Evolutionary conservation across 306 rosid genomes (phyloP), one percentile per base, ranked within the genome.

Genomic region (Mimosa pudica): DNA sequence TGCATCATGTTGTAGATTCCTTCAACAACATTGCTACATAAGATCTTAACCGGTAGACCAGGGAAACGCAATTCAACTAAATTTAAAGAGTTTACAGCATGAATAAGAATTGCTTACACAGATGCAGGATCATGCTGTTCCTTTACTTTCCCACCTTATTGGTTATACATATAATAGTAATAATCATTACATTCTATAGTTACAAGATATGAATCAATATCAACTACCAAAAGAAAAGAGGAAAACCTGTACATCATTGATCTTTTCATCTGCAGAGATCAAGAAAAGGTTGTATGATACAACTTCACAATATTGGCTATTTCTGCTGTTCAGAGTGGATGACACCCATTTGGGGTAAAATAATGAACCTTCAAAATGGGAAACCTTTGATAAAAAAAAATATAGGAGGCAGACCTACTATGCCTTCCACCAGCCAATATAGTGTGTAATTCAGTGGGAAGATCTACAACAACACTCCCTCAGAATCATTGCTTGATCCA

Each of bases 401-500:
- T 12, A 64, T 36, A 20, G n/a, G 42, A 57, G 66, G 77, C 78
- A 81, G 76, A 79, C 64, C 80, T 64, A 18, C 41, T 75, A 74
- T 55, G 55, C 76, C 79, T 81, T 71, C 82, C 66, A 69, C 67
- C 80, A 44, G 44, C 62, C 63, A 54, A 14, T 16, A 74, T 60
- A 33, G 13, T 13, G 1, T 20, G 2, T 82, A 45, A 69, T n/a
- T 70, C 84, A 41, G 67, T 12, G 71, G 57, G 77, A 45, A 73
- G 79, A 77, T 10, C 32, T 18, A 81, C 76, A 67, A 73, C 75
- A 71, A 71, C 60, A 36, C 72, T 62, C 61, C 70, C 85, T 49
- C 10, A 17, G 24, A 64, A 73, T 92, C 85, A 88, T 77, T 87
- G 90, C 87, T 89, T 88, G 85, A 95, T 95, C 55, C 69, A 75